These are phyloP conservation scores for Fomitopsis schrenkii DNA, from an alignment of 1,284 basidiomycete species.

Conservation along the genomic window DNA sequence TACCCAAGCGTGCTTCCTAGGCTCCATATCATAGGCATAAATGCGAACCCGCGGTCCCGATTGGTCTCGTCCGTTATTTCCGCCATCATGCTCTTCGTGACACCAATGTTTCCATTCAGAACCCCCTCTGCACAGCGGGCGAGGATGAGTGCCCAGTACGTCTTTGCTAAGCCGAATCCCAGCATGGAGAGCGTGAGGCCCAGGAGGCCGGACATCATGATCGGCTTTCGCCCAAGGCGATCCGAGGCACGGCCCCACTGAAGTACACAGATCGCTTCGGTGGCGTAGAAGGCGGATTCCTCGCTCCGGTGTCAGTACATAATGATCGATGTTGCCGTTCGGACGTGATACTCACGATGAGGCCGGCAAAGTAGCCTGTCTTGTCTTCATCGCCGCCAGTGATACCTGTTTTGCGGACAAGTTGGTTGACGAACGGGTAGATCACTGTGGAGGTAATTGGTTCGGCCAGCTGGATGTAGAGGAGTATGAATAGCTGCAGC, in stretches of 20 bases:
- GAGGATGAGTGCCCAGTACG: conserved; percentile 52
- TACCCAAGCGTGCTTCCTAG: conserved; percentile 40
- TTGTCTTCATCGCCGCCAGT: conserved; percentile 50
- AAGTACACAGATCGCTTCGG: conserved; percentile 59
- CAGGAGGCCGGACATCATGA: conserved; percentile 60
- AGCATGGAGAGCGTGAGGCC: conserved; percentile 65
- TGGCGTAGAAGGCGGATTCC: conserved; percentile 67
- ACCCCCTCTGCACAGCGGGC: conserved; percentile 46
- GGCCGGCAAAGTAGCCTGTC: conserved; percentile 49
- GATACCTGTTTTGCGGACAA: conserved; percentile 59
- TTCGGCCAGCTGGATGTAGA: conserved; percentile 55
- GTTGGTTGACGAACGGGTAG: conserved; percentile 47
- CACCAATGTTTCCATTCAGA: conserved; percentile 56
- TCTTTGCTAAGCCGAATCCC: conserved; percentile 62
- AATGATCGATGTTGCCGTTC: background rate
- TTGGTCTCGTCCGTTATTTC: conserved; percentile 70
- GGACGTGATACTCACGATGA: conserved; percentile 35
- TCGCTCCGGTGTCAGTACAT: conserved; percentile 21
- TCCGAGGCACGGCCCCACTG: conserved; percentile 71
- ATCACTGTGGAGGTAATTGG: conserved; percentile 61
- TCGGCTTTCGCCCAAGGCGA: conserved; percentile 61
- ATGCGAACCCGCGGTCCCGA: conserved; percentile 58
- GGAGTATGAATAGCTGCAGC: conserved; percentile 55
- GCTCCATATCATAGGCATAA: conserved; percentile 55
- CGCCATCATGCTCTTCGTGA: conserved; percentile 65